Percentiles rank a stretch among this genome's conserved stretches.
These are phyloP conservation scores for Botryosphaeria dothidea DNA, from an alignment of 2,329 filamentous ascomycete genomes.

Conservation along the genomic window DNA sequence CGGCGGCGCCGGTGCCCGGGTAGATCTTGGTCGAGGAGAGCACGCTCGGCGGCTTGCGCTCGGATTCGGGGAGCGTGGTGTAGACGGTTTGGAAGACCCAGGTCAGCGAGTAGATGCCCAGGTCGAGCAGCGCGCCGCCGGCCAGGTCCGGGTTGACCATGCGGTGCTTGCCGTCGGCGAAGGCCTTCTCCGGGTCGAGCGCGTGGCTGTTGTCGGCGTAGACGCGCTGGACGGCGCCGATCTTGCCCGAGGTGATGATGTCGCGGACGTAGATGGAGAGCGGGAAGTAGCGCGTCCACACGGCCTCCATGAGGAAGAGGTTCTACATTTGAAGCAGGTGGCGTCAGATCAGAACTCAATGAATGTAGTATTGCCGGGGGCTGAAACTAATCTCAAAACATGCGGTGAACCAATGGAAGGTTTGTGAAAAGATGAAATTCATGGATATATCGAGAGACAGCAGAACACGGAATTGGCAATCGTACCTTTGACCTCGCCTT, in stretches of 20 bases:
- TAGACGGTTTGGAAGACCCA: slow-evolving; percentile 92
- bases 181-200: slow-evolving; percentile 60
- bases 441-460: too few species aligned
- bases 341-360: neutral
- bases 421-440: too few species aligned
- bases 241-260: slow-evolving; percentile 56
- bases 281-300: slow-evolving; percentile 89
- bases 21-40: slow-evolving; percentile 68
- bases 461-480: too few species aligned
- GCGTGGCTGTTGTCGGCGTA: slow-evolving; percentile 62
- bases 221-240: slow-evolving; percentile 59
- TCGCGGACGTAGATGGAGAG: slow-evolving; percentile 75
- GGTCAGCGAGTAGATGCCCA: slow-evolving; percentile 85
- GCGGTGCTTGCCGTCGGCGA: slow-evolving; percentile 57
- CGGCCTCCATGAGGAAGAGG: slow-evolving; percentile 57
- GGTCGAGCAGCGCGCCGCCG: slow-evolving; percentile 78
- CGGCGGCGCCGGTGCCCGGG: slow-evolving; percentile 70
- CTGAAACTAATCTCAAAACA: neutral
- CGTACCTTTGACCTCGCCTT: slow-evolving; percentile 66
- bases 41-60: slow-evolving; percentile 67
- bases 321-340: slow-evolving; percentile 33
- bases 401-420: too few species aligned
- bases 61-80: slow-evolving; percentile 64
- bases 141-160: slow-evolving; percentile 84
- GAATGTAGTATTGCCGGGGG: neutral